Evolutionary conservation across 768 basidiomycete species (phyloP), one percentile per base, ranked within the genome.

Genomic region (Favolaschia claudopus): DNA sequence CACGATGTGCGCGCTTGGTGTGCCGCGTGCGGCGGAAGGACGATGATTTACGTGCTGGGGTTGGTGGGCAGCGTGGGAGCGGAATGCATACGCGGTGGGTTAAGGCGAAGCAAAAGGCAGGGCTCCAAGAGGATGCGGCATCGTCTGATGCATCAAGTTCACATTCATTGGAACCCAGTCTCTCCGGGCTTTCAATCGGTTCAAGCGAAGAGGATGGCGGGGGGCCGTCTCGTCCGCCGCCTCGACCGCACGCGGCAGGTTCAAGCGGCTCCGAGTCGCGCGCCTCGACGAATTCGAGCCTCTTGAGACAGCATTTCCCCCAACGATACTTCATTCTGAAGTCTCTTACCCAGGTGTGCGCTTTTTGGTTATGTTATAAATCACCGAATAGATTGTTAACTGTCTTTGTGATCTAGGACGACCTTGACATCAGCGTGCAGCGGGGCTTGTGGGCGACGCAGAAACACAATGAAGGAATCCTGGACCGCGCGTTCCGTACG

Each of bases 401-500:
- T 32, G 27, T 25, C 32, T 37, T 13, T 19, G 36, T 31, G 44
- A 20, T 22, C 5, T 67, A 94, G 93, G 81, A 80, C 58, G 92
- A 93, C 73, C 74, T 95, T 69, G 89, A 95, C 64, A 75, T 91
- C 31, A 94, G 92, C 71, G 87, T 93, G 24, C 79, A 89, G 69
- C 83, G 82, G 14, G 90, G 92, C 1, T 52, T 92, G 2, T 98
- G 96, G 96, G 91, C 92, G 40, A 98, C 96, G 1, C 96, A 99
- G 75, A 83, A 80, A 65, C 95, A 96, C 75, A 97, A 96, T 67
- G 94, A 97, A 74, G 86, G 85, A 9, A 87, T 96, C 44, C 79
- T 97, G 15, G 95, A 98, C 64, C 93, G 93, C 71, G 96, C 96
- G 1, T 99, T 81, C 72, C 87, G 95, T n/a, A 97, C 94, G 3